Base-by-base conservation (phyloP, 345 rosid species). In the Pistacia vera region DNA sequence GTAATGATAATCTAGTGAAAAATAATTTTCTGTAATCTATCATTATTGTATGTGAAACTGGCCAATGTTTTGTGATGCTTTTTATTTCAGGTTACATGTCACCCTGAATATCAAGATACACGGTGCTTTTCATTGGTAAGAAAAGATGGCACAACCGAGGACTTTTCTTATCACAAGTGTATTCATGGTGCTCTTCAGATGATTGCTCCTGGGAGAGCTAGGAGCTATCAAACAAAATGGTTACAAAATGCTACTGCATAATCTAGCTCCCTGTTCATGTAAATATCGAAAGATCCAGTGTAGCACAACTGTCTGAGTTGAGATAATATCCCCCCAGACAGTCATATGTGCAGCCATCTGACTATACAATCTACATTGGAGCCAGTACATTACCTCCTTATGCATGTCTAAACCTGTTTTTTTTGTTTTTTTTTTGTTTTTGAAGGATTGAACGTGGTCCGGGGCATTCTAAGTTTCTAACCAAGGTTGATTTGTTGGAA, bases 161-260 rank as follows among this genome's bases (percentile, higher is more conserved):
- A 92, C 76, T 96, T 96, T 80, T 96, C 98, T 0, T 96, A 94
- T 70, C 97, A 73, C 65, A 96, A 93, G 72, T 96, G 99, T 78
- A 86, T 93, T 17, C 52, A 75, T 10, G 90, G 90, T 11, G 97
- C 97, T 63, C 91, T 90, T 18, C 85, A 87, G 85, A 80, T 92
- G 74, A 85, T 94, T 73, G 95, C 93, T 3, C 98, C 99, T 5
- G 18, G 11, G 9, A 86, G 71, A 80, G 86, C 88, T 16, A 73
- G 83, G 67, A 81, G 77, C 11, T 93, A 91, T 76, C 79, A 73
- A 56, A 66, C 84, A 61, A 91, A 78, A 81, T 81, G 81, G 84
- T 49, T 80, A 52, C 68, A 74, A 28, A 70, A 54, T 49, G 67
- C 33, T 18, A 72, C 17, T 3, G 44, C 30, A 20, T 60, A 58